Base-by-base conservation (phyloP, 345 rosid genomes). In the Kernera saxatilis region DNA sequence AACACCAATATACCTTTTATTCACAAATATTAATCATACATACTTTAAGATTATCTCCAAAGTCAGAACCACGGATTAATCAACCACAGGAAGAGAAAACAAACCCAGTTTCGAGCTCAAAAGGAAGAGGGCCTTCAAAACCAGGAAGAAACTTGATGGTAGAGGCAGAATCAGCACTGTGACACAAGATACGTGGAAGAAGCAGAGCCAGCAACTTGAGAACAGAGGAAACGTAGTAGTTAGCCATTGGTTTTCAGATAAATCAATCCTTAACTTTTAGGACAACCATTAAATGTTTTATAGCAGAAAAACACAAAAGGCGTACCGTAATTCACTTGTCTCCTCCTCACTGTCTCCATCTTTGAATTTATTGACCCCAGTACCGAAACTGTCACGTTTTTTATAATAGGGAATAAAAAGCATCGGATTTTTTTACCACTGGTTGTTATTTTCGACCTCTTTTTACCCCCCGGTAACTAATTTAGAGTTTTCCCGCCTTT, bases 61-160 rank as follows among this genome's bases (percentile, higher is more conserved):
- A 29, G 13, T 8, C 37, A 29, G 58, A 53, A 51, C 13, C 0
- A 4, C 32, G 32, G 32, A 29, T 29, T 4, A 29, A 7, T 29
- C 6, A 29, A 29, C 1, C 32, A 29, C 32, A 29, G 1, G 32
- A 29, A 29, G 32, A 29, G 6, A 9, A 27, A 30, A 32, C 60
- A 32, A 54, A 54, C 60, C 60, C 60, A 3, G 60, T 54, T 30
- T 54, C 60, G 7, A 54, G 60, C 60, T 54, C 60, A 54, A 54
- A 54, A 17, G 60, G 60, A 30, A 54, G 60, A 54, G 60, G 60
- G 11, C 60, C 40, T 30, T 54, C 40, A 54, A 30, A 54, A 54
- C 60, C 60, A 54, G 60, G 60, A 54, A 54, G 60, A 10, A 30
- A 32, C 60, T 54, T 54, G 25, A 54, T 32, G 8, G 2, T 30